These are phyloP conservation scores for Pseudocohnilembus persalinus DNA, from an alignment of 169 alveolate genomes.

Conservation along the genomic window DNA sequence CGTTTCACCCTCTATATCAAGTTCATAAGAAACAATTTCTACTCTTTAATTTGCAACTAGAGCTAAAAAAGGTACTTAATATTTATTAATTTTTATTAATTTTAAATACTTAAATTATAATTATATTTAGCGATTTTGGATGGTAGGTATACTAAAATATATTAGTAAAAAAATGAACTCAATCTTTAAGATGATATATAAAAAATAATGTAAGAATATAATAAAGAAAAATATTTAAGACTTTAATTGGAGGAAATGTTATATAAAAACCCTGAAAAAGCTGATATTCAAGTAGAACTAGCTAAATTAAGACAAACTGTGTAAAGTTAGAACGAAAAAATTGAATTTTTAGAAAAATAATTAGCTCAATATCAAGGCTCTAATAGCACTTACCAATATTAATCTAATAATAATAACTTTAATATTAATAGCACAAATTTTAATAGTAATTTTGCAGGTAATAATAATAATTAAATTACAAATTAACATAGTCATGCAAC, in stretches of 20 bases:
- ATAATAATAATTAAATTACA: too few species aligned
- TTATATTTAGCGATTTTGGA: neutral
- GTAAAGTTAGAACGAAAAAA: neutral
- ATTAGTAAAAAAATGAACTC: neutral
- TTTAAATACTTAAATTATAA: too few species aligned
- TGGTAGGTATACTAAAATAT: neutral
- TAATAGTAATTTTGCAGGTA: too few species aligned
- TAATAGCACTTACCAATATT: too few species aligned
- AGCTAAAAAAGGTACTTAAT: neutral
- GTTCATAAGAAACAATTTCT: slow-evolving; percentile 71
- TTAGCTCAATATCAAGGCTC: neutral
- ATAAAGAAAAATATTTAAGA: neutral
- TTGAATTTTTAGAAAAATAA: neutral
- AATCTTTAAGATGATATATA: neutral
- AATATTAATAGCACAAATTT: too few species aligned
- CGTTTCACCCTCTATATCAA: slow-evolving; percentile 71
- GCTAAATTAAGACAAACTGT: neutral
- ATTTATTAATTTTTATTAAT: too few species aligned
- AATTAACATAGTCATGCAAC: too few species aligned
- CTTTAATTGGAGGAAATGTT: neutral
- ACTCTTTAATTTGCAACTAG: slow-evolving; percentile 24
- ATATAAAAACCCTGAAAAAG: neutral
- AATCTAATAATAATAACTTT: too few species aligned
- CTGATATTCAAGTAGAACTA: neutral
- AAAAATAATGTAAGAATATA: neutral